Conservation (phyloP, 2,329 filamentous ascomycete species). For the Penicillium sp. region DNA sequence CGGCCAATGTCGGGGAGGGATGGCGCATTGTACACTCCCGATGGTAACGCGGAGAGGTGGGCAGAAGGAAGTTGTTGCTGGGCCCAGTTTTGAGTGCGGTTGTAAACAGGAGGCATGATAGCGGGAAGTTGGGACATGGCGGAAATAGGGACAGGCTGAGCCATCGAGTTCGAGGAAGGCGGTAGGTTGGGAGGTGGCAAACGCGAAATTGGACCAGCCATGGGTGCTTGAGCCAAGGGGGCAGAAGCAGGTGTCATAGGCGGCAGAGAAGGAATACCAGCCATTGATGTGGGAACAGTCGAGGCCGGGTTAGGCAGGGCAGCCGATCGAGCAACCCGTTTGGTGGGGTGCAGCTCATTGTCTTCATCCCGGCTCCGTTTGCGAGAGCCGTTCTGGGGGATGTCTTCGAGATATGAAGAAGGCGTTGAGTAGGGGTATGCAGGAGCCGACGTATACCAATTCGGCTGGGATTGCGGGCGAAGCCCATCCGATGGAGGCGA, state of each 20-base stretch:
- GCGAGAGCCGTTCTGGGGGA: constrained; percentile 41
- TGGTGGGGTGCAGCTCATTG: constrained; percentile 59
- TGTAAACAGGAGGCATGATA: constrained; percentile 78
- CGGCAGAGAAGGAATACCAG: constrained; percentile 36
- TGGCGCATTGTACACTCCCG: constrained; percentile 34
- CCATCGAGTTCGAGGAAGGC: constrained; percentile 58
- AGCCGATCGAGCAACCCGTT: constrained; percentile 48
- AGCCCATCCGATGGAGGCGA: constrained; percentile 45
- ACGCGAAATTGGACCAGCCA: constrained; percentile 51
- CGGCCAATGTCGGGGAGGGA: constrained; percentile 43
- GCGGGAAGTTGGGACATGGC: constrained; percentile 63
- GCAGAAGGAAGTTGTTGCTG: constrained; percentile 45
- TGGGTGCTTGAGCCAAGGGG: constrained; percentile 41
- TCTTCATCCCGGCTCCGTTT: constrained; percentile 65
- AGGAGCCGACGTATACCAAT: constrained; percentile 34
- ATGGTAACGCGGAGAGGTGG: constrained; percentile 33
- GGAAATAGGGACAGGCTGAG: constrained; percentile 41
- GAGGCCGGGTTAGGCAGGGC: constrained; percentile 27
- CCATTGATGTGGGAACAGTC: constrained; percentile 30
- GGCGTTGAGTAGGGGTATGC: constrained; percentile 28
- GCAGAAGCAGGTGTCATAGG: constrained; percentile 40
- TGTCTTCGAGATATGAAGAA: constrained; percentile 29
- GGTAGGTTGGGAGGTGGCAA: constrained; percentile 75
- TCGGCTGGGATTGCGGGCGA: constrained; percentile 27
- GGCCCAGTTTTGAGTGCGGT: constrained; percentile 57